Percentiles rank a stretch among this genome's conserved stretches.
Conservation (phyloP, 148 eudicot species). For the Tetragonia tetragonoides region DNA sequence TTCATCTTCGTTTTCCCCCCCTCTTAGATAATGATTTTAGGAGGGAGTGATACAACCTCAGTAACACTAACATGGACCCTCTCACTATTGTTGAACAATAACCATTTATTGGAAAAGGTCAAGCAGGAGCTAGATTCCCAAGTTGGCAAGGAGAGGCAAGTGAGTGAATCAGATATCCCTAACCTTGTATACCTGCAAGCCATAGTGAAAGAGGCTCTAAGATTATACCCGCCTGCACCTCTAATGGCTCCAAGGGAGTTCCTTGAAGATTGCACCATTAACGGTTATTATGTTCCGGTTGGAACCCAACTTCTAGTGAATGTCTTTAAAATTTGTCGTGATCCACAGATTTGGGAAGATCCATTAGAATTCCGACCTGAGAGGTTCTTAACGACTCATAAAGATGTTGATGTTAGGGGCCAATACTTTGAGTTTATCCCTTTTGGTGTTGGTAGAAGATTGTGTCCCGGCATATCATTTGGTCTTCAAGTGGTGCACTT, state of each 20-base stretch:
- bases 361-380: conserved; percentile 16
- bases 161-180: conserved; percentile 3
- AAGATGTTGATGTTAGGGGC: conserved; percentile 18
- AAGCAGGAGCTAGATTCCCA: conserved; percentile 4
- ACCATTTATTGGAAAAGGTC: not conserved
- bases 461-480: conserved; percentile 16
- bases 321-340: conserved; percentile 5
- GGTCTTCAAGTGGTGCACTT: conserved; percentile 9
- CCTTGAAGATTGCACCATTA: conserved; percentile 16
- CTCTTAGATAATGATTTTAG: conserved; percentile 15
- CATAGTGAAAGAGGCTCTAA: no score
- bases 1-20: not conserved
- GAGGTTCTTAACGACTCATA: conserved; percentile 25
- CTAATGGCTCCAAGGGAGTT: conserved; percentile 18
- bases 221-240: conserved; percentile 12
- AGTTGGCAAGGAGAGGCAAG: conserved; percentile 13
- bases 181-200: no score
- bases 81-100: conserved; percentile 17
- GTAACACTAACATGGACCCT: conserved; percentile 13
- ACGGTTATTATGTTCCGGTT: not conserved
- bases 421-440: conserved; percentile 14
- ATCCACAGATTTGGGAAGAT: conserved; percentile 5
- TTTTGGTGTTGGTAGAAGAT: conserved; percentile 17
- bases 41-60: conserved; percentile 15
- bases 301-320: conserved; percentile 20